phyloP scores from a whole-genome alignment of 148 eudicot genomes.

The Rheum nobile region DNA sequence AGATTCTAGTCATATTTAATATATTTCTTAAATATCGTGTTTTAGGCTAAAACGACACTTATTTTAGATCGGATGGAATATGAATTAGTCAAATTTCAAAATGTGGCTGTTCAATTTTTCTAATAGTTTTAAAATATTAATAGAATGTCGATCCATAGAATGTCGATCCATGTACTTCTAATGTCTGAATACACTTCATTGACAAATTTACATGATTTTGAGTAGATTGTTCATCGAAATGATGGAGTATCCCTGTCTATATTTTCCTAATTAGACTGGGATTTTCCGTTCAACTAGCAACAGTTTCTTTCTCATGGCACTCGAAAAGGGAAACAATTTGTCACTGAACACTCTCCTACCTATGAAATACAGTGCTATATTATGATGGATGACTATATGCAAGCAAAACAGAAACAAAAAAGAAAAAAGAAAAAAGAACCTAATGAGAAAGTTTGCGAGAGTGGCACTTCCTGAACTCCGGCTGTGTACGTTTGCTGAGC shows the following conservation, averaged over 20 bases:
- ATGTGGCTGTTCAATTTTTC: too few relatives aligned
- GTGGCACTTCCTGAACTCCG: slow-evolving; percentile 40
- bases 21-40: too few relatives aligned
- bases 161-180: neutral
- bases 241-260: neutral
- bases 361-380: neutral
- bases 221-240: neutral
- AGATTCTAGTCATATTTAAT: too few relatives aligned
- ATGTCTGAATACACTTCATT: neutral
- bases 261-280: neutral
- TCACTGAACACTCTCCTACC: slow-evolving; percentile 1
- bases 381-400: slow-evolving; percentile 1
- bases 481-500: slow-evolving; percentile 18
- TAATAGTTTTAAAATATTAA: too few relatives aligned
- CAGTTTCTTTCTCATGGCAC: neutral
- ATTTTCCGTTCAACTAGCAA: neutral
- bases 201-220: neutral
- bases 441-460: slow-evolving; percentile 68
- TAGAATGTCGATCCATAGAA: too few relatives aligned
- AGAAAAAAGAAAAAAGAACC: neutral
- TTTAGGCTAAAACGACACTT: too few relatives aligned
- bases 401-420: neutral
- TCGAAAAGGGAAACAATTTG: neutral
- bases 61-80: too few relatives aligned
- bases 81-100: too few relatives aligned